Base-by-base conservation (phyloP, 257 asterid species). In the Fraxinus cuspidata region DNA sequence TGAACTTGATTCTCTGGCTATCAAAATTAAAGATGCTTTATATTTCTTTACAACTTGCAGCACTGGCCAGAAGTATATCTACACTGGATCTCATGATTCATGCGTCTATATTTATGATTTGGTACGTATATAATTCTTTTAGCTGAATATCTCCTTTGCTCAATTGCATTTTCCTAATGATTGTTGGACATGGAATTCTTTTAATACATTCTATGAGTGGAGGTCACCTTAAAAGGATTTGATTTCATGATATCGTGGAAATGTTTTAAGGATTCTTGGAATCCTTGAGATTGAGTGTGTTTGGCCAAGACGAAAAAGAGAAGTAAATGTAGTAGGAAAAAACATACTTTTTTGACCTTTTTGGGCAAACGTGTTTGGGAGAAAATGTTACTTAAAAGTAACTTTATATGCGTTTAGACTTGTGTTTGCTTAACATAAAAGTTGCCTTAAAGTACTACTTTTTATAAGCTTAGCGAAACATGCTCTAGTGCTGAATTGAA, bases 61-160 rank as follows among this genome's bases (percentile, higher is more conserved):
- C 89, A 92, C 98, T 1, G 98, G 97, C n/a, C 97, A 89, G 85
- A 92, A 89, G 82, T 92, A 90, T 77, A 91, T 94, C 83, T 94
- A 94, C 87, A 94, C 98, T 4, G 98, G 97, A 37, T 94, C 98
- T 27, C 90, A 88, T 71, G 97, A 94, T 78, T 82, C 91, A 4
- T 88, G 85, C 85, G 76, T 92, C 74, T 89, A 94, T 47, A 80
- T 94, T 63, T 94, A 94, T 73, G 98, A 94, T 86, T 75, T 94
- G 97, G 96, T 94, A 90, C 13, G 94, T 74, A n/a, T 74, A 53
- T 18, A 66, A 72, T 29, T 37, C 12, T 28, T 56, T 18, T 74
- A 7, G 29, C 19, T 11, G 28, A 74, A 51, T 29, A 32, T 25
- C 56, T 76, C 38, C 5, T 4, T 37, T 66, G 13, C 19, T 4